These are phyloP conservation scores for Ophidiomyces ophidiicola DNA, from an alignment of 2,329 filamentous ascomycete genomes.

Conservation along the genomic window DNA sequence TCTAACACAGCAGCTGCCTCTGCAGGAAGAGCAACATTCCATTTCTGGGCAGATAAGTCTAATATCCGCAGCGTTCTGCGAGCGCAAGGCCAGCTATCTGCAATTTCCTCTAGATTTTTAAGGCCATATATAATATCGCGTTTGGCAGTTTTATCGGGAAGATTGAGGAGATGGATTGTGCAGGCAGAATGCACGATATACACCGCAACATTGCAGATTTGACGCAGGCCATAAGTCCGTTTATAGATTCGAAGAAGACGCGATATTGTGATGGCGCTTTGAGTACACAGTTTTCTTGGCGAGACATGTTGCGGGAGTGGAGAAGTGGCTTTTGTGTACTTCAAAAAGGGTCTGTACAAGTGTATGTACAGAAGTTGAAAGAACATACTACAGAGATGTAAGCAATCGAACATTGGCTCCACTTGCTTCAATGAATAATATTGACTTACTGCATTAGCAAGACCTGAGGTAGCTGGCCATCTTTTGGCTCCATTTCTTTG, in stretches of 20 bases:
- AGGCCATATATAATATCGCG: conserved; percentile 83
- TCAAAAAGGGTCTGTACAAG: conserved; percentile 87
- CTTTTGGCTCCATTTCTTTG: conserved; percentile 74
- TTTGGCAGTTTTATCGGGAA: conserved; percentile 81
- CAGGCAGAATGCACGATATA: conserved; percentile 93
- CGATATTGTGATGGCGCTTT: conserved; percentile 77
- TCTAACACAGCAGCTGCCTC: conserved; percentile 67
- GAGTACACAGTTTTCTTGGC: conserved; percentile 78
- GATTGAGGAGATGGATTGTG: conserved; percentile 84
- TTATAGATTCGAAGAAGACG: conserved; percentile 94
- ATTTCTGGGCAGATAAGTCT: conserved; percentile 73
- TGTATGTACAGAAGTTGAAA: conserved; percentile 93
- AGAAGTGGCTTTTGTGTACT: conserved; percentile 69
- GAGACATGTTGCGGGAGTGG: conserved; percentile 79
- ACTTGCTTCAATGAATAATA: not conserved
- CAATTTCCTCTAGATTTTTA: conserved; percentile 88
- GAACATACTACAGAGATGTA: conserved; percentile 61
- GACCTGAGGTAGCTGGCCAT: conserved; percentile 78
- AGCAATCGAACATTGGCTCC: conserved; percentile 12
- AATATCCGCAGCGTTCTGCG: conserved; percentile 74
- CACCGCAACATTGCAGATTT: conserved; percentile 92
- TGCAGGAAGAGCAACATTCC: conserved; percentile 74
- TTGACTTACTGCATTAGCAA: conserved; percentile 69
- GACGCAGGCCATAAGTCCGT: conserved; percentile 74
- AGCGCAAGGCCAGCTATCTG: conserved; percentile 86